Evolutionary conservation across 129 eudicot species (phyloP).

Genomic region (Glebionis coronaria): DNA sequence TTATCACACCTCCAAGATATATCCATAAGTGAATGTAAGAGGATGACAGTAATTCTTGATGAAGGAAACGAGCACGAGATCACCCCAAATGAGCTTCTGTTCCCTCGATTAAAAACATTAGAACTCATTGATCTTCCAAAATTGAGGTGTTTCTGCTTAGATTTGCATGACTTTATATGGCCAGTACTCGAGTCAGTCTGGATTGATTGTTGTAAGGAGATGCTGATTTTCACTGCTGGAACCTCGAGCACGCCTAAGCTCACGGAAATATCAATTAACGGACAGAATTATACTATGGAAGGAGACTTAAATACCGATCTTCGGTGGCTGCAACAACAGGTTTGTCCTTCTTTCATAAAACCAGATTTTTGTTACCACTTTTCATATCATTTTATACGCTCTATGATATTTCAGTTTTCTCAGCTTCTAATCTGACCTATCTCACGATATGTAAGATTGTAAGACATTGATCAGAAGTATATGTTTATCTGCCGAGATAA

Average conservation of each 20-base stretch:
- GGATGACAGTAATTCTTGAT: constrained; percentile 19
- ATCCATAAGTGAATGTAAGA: constrained; percentile 21
- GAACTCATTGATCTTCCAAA: constrained; percentile 25
- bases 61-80: constrained; percentile 7
- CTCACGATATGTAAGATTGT: too few relatives aligned
- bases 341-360: constrained; percentile 3
- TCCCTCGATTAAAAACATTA: constrained; percentile 22
- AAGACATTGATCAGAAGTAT: too few relatives aligned
- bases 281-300: constrained; percentile 16
- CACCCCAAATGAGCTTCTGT: constrained; percentile 6
- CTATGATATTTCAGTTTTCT: too few relatives aligned
- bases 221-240: constrained; percentile 26
- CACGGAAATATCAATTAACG: constrained; percentile 17
- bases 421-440: too few relatives aligned
- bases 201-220: constrained; percentile 30
- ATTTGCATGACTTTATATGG: constrained; percentile 11
- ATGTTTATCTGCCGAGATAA: too few relatives aligned
- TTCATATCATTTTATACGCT: too few relatives aligned
- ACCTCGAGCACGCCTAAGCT: constrained; percentile 24
- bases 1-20: constrained; percentile 23
- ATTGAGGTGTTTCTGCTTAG: constrained; percentile 15
- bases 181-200: constrained; percentile 23
- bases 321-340: constrained; percentile 18
- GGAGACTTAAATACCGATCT: constrained; percentile 24
- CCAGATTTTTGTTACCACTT: background rate